Evolutionary conservation across 2,329 filamentous ascomycete genomes (phyloP).

Genomic region (Fusarium graminum): DNA sequence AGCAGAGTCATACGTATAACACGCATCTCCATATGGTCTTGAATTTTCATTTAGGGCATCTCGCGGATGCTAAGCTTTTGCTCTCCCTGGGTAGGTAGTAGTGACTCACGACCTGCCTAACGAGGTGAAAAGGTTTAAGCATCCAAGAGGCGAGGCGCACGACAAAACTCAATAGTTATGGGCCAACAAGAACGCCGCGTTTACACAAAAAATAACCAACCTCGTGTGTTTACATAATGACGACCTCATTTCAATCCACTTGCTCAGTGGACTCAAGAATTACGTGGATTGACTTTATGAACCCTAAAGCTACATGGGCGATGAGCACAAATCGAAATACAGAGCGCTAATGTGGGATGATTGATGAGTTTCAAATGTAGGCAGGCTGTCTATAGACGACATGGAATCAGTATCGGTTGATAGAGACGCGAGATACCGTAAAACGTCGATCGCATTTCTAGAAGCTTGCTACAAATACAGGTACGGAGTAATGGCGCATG

Average conservation of each 20-base stretch:
- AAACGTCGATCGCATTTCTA: slow-evolving; percentile 35
- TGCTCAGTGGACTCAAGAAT: neutral
- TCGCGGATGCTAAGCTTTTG: neutral
- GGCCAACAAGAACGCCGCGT: neutral
- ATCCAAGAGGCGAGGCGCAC: neutral
- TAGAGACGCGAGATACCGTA: slow-evolving; percentile 22
- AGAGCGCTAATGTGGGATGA: neutral
- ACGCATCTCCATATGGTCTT: neutral
- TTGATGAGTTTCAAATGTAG: neutral
- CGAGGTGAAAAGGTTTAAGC: neutral
- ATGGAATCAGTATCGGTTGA: slow-evolving; percentile 28
- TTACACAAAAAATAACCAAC: neutral
- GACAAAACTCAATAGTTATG: neutral
- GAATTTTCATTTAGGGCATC: neutral
- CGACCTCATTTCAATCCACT: neutral
- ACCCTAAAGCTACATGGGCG: neutral
- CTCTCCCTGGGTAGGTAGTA: neutral
- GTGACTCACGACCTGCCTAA: neutral
- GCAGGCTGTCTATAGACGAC: neutral
- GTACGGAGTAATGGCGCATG: slow-evolving; percentile 23
- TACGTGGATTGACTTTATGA: neutral
- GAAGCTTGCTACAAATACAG: slow-evolving; percentile 17
- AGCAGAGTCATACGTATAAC: slow-evolving; percentile 10
- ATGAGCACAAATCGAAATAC: neutral
- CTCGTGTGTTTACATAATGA: neutral